These are phyloP conservation scores for Parastagonospora avenae DNA, from an alignment of 2,329 filamentous ascomycete species.

Conservation along the genomic window DNA sequence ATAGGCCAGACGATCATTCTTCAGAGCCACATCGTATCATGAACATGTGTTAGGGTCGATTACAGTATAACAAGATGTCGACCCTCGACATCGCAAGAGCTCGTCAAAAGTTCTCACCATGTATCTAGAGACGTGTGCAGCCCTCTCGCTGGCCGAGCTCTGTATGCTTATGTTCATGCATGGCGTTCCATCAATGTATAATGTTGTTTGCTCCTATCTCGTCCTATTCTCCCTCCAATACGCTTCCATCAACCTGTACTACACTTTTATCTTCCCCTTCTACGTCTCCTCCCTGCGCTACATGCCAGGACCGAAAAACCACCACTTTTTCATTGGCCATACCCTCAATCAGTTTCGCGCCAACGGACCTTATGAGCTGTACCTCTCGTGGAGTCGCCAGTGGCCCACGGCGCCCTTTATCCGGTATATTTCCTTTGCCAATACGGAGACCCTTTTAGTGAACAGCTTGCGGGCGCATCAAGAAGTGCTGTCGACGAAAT, in stretches of 20 bases:
- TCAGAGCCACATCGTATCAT: not conserved
- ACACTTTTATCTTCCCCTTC: conserved; percentile 22
- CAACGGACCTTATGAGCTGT: conserved; percentile 11
- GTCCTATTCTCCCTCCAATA: conserved; percentile 12
- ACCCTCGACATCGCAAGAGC: not conserved
- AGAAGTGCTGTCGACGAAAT: conserved; percentile 17
- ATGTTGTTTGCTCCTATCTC: conserved; percentile 5
- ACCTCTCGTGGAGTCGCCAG: conserved; percentile 9
- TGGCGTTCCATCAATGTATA: not conserved
- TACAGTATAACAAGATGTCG: not conserved
- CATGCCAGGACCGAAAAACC: conserved; percentile 15
- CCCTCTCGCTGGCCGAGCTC: conserved; percentile 10
- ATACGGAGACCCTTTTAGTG: conserved; percentile 14
- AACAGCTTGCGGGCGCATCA: conserved; percentile 14
- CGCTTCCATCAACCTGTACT: conserved; percentile 15
- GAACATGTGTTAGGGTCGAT: not conserved
- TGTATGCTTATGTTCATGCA: conserved; percentile 1
- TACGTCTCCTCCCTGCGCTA: conserved; percentile 19
- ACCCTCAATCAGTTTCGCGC: conserved; percentile 15
- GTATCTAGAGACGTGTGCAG: conserved; percentile 11
- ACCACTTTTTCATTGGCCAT: conserved; percentile 15
- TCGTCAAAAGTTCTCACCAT: conserved; percentile 3
- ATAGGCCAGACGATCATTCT: not conserved
- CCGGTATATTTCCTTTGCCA: conserved; percentile 15
- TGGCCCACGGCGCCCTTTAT: conserved; percentile 15